phyloP scores from a whole-genome alignment of 345 rosid species.

The Eucalyptus cloeziana region DNA sequence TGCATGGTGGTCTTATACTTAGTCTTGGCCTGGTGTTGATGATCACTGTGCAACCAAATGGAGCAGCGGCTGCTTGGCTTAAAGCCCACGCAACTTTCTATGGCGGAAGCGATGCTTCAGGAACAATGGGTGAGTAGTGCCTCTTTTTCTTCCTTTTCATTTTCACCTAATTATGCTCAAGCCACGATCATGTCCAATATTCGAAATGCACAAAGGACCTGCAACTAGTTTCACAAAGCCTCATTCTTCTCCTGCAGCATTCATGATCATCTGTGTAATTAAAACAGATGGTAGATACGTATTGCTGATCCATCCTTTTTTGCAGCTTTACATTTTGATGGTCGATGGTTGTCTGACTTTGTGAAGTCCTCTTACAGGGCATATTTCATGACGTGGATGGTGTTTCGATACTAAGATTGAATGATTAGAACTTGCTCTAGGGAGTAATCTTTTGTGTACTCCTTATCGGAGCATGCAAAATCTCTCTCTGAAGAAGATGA shows the following conservation, averaged over 20 bases:
- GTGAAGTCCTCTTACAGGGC: neutral
- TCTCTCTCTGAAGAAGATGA: neutral
- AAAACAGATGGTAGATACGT: neutral
- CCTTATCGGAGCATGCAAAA: neutral
- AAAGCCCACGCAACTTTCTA: conserved; percentile 54
- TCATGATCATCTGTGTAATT: neutral
- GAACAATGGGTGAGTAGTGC: conserved; percentile 40
- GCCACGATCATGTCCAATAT: neutral
- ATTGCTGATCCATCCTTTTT: neutral
- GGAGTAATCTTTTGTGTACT: neutral
- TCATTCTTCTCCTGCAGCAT: neutral
- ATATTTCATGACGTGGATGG: neutral
- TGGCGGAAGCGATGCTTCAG: conserved; percentile 55
- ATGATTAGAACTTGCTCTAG: neutral
- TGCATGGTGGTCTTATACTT: neutral
- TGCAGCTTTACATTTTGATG: neutral
- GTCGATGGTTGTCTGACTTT: neutral
- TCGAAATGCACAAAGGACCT: neutral
- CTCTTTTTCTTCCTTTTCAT: neutral
- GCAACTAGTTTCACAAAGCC: neutral
- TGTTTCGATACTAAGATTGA: neutral
- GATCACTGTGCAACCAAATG: neutral
- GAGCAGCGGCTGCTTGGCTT: conserved; percentile 35
- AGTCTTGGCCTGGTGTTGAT: conserved; percentile 6
- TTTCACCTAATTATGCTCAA: neutral